These are phyloP conservation scores for Diplotaxis tenuifolia DNA, from an alignment of 345 rosid species.

Conservation along the genomic window DNA sequence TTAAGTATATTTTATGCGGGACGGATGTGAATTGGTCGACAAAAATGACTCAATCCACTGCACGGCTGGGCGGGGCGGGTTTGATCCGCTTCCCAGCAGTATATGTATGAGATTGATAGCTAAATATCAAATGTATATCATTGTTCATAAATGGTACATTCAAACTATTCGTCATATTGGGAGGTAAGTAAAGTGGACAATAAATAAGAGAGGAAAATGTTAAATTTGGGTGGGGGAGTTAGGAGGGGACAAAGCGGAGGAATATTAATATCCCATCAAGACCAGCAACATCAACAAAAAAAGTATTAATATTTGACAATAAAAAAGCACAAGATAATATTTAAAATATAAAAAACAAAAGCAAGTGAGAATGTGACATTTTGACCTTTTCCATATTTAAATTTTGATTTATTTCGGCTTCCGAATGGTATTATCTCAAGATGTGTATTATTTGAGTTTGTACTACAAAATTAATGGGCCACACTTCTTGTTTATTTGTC, in stretches of 20 bases:
- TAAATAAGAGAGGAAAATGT: slow-evolving; percentile 17
- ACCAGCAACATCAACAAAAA: slow-evolving; percentile 49
- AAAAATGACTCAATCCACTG: no score
- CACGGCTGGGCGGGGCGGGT: no score
- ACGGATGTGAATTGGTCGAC: no score
- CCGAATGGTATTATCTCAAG: slow-evolving; percentile 10
- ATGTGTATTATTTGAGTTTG: slow-evolving; percentile 31
- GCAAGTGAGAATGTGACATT: slow-evolving; percentile 33
- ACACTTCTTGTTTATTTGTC: slow-evolving; percentile 13
- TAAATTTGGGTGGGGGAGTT: slow-evolving; percentile 34
- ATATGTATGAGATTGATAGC: no score
- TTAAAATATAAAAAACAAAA: neutral
- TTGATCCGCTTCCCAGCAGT: no score
- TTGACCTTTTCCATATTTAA: slow-evolving; percentile 30
- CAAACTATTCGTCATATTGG: slow-evolving; percentile 6
- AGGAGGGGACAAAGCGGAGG: slow-evolving; percentile 94
- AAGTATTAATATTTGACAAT: slow-evolving; percentile 32
- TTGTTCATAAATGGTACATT: neutral
- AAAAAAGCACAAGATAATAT: slow-evolving; percentile 13
- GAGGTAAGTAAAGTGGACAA: slow-evolving; percentile 20
- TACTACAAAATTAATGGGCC: slow-evolving; percentile 19
- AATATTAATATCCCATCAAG: slow-evolving; percentile 78
- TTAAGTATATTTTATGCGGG: no score
- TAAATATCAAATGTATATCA: neutral
- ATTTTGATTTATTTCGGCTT: slow-evolving; percentile 22